Base-by-base conservation (phyloP, 345 rosid species). In the Euphorbia pulcherrima region DNA sequence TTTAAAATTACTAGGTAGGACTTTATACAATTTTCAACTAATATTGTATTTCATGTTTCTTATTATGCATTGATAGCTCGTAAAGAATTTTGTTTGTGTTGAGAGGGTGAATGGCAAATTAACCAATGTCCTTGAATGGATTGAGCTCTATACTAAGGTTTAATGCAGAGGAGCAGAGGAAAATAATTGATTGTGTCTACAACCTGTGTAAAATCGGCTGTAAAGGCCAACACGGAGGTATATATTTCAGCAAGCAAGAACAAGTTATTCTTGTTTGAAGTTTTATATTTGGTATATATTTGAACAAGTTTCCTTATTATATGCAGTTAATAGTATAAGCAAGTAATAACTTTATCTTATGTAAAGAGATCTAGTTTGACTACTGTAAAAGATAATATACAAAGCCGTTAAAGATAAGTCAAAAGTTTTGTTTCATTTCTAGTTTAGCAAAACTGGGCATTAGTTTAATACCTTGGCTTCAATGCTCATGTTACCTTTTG, bases 111-210 rank as follows among this genome's bases (percentile, higher is more conserved):
- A 82, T n/a, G 90, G 90, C 18, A 83, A 73, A 66, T 9, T 68
- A 2, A 66, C 62, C 60, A 87, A 87, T 47, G 73, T 87, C 29
- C 68, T 87, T 44, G 74, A 74, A 73, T 88, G 92, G 39, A 82
- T 87, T 57, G 87, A 87, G 75, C 83, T 87, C 57, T 79, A 87
- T 48, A 82, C 83, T 8, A 62, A 73, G 58, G 82, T 85, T 87
- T 66, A 82, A 75, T 69, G 62, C 85, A 0, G 82, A 77, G 30
- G 92, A 87, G 75, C 92, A 85, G 78, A 87, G 82, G 68, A 75
- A 73, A n/a, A 83, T 87, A 52, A 81, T 85, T 41, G 82, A 82
- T 37, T 70, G 18, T 50, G 86, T 87, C 8, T 85, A 87, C 73
- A 40, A 73, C 5, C 74, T 87, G 9, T 83, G 83, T 52, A 77